phyloP scores from a whole-genome alignment of 2,329 filamentous ascomycete species.

The Curvularia spicifera region DNA sequence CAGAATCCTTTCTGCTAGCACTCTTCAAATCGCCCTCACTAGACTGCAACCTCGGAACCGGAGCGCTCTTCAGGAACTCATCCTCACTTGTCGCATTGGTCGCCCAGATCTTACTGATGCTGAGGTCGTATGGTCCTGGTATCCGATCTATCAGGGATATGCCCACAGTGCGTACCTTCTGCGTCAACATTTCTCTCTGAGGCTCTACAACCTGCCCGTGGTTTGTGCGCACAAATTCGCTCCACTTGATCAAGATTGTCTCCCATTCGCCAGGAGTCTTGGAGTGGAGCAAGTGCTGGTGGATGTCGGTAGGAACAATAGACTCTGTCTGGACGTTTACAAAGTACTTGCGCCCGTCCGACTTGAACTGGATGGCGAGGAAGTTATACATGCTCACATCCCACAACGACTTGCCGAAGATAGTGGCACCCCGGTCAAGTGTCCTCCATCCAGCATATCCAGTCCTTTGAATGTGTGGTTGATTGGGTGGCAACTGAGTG shows the following conservation, averaged over 20 bases:
- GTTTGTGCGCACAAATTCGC: slow-evolving; percentile 94
- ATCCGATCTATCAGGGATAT: slow-evolving; percentile 88
- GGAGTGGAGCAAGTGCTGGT: slow-evolving; percentile 88
- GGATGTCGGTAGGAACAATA: slow-evolving; percentile 91
- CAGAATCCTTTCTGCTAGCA: slow-evolving; percentile 25
- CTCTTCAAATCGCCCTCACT: slow-evolving; percentile 29
- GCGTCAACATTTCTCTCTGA: slow-evolving; percentile 84
- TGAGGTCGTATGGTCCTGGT: slow-evolving; percentile 86
- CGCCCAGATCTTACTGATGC: slow-evolving; percentile 86
- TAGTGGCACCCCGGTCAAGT: slow-evolving; percentile 72
- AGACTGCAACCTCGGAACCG: slow-evolving; percentile 29
- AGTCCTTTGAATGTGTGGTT: slow-evolving; percentile 74
- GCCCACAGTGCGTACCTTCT: slow-evolving; percentile 84
- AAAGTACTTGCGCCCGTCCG: slow-evolving; percentile 89
- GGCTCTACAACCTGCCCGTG: slow-evolving; percentile 91
- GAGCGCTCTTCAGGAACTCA: slow-evolving; percentile 38
- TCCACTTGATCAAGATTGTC: slow-evolving; percentile 88
- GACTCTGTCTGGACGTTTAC: slow-evolving; percentile 96
- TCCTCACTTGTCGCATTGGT: slow-evolving; percentile 68
- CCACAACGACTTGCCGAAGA: slow-evolving; percentile 89
- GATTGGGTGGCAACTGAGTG: slow-evolving; percentile 76
- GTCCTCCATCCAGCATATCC: slow-evolving; percentile 94
- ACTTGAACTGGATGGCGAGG: slow-evolving; percentile 86
- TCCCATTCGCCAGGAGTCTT: slow-evolving; percentile 88
- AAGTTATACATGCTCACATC: slow-evolving; percentile 89